Evolutionary conservation across 2,329 filamentous ascomycete genomes (phyloP).

Genomic region (Botrytis porri): DNA sequence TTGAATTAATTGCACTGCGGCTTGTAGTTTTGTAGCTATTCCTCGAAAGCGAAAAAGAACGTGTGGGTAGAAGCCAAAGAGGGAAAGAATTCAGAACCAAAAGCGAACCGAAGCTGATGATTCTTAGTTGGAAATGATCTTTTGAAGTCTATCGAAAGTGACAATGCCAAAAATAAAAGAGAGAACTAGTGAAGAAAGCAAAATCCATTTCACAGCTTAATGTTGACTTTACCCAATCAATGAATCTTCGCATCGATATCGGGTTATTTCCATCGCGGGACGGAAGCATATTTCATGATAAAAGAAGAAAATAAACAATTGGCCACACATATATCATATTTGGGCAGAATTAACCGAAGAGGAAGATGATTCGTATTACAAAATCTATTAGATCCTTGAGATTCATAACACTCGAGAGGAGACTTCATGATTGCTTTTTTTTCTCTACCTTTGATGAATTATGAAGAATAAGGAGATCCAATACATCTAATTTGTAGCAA

Average conservation of each 20-base stretch:
- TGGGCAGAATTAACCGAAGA: neutral
- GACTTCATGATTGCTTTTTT: neutral
- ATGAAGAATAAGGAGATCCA: neutral
- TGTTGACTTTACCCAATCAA: neutral
- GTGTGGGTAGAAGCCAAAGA: neutral
- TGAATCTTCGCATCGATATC: neutral
- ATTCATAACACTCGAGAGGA: neutral
- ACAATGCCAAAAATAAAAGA: too few species aligned
- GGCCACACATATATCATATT: neutral
- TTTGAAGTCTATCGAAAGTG: neutral
- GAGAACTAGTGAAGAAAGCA: neutral
- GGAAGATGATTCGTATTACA: neutral
- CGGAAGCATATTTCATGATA: neutral
- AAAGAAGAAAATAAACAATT: neutral
- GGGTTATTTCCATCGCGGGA: neutral
- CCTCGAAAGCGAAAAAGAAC: neutral
- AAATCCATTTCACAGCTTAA: neutral
- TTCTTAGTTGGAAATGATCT: too few species aligned
- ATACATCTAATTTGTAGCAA: conserved; percentile 4
- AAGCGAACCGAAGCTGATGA: too few species aligned
- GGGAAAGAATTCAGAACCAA: too few species aligned
- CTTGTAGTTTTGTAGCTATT: neutral
- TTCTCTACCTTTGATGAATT: neutral
- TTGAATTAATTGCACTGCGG: too few species aligned
- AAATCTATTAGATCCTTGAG: neutral